These are phyloP conservation scores for Sporothrix pseudoabietina DNA, from an alignment of 2,329 filamentous ascomycete species.

Conservation along the genomic window DNA sequence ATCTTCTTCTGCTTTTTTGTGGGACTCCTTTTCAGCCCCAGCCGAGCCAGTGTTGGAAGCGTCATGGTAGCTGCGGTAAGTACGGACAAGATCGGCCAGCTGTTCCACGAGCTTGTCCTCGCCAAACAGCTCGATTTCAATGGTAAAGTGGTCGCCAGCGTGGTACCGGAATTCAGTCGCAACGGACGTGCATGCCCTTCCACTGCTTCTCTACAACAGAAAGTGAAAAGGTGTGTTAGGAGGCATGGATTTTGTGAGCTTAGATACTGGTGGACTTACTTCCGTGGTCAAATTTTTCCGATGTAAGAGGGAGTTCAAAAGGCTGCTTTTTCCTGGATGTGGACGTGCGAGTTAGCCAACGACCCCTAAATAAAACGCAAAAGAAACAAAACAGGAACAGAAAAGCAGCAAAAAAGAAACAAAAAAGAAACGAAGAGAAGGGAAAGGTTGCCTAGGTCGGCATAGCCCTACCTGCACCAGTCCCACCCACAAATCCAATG, in stretches of 20 bases:
- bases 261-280: not conserved
- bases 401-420: not conserved
- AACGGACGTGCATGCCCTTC: slow-evolving; percentile 1
- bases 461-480: not conserved
- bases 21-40: not conserved
- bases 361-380: not conserved
- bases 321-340: not conserved
- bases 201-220: not conserved
- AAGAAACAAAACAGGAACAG: not conserved
- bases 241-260: not conserved
- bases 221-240: not conserved
- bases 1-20: not conserved
- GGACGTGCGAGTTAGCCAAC: not conserved
- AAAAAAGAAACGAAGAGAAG: not conserved
- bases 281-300: not conserved
- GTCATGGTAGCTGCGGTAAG: slow-evolving; percentile 7
- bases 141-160: slow-evolving; percentile 1
- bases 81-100: not conserved
- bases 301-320: slow-evolving; percentile 12
- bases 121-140: slow-evolving; percentile 9
- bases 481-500: slow-evolving; percentile 1
- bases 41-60: not conserved
- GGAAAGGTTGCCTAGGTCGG: not conserved
- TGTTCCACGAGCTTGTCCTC: slow-evolving; percentile 11
- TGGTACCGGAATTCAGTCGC: slow-evolving; percentile 5